A percentile compares a stretch with the other conserved stretches of the same genome.
These are phyloP conservation scores for Trichophyton mentagrophytes DNA, from an alignment of 2,329 filamentous ascomycete genomes.

Conservation along the genomic window DNA sequence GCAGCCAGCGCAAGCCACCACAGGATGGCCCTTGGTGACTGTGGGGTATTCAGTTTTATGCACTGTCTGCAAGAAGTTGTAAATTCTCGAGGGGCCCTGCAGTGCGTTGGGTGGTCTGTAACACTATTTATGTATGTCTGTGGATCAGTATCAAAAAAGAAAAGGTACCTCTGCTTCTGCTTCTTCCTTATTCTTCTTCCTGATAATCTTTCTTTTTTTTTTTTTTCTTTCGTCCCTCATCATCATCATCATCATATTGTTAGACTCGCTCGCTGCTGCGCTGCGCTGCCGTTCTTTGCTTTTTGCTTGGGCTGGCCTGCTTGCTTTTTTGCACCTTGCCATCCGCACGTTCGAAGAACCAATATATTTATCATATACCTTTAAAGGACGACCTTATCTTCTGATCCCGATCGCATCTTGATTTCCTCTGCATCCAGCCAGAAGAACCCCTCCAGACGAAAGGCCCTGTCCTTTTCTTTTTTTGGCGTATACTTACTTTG, in stretches of 20 bases:
- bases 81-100: not conserved
- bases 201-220: not conserved
- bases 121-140: slow-evolving; percentile 1
- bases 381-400: not conserved
- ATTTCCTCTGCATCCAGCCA: not conserved
- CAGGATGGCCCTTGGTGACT: slow-evolving; percentile 2
- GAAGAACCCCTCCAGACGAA: not conserved
- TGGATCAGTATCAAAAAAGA: slow-evolving; percentile 1
- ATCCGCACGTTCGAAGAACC: slow-evolving; percentile 1
- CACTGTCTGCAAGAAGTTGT: not conserved
- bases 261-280: too few species aligned
- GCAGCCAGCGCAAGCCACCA: not conserved
- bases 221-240: not conserved
- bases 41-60: slow-evolving; percentile 2
- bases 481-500: not conserved
- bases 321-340: not conserved
- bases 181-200: too few species aligned
- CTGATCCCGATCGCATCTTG: not conserved
- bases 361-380: not conserved
- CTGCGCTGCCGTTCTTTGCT: not conserved
- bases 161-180: not conserved
- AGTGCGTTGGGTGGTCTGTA: slow-evolving; percentile 2
- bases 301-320: not conserved
- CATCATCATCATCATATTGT: too few species aligned
- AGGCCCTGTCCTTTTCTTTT: not conserved